Conservation (phyloP, 78 protist genomes). For the Fonticula alba region DNA sequence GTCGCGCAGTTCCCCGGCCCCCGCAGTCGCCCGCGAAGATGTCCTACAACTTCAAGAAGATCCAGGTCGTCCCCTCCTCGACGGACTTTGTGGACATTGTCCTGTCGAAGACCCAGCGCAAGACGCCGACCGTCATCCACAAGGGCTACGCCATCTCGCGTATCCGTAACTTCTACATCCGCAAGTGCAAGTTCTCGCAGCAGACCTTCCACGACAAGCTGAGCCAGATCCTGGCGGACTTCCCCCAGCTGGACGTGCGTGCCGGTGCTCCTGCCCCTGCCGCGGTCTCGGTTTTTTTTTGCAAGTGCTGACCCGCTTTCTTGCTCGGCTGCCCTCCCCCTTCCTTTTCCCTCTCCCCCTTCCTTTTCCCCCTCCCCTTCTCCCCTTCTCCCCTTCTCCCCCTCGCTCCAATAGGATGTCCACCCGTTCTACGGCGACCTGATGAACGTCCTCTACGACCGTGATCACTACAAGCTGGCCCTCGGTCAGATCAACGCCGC, state of each 20-base stretch:
- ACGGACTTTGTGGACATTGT: conserved; percentile 89
- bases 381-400: not conserved
- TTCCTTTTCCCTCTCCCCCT: not conserved
- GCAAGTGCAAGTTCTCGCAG: conserved; percentile 88
- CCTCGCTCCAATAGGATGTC: conserved; percentile 44
- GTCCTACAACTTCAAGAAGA: conserved; percentile 87
- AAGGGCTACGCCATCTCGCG: conserved; percentile 67
- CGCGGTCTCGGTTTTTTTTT: not conserved
- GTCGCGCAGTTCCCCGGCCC: too few species aligned
- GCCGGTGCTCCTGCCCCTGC: not conserved
- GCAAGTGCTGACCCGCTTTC: not conserved
- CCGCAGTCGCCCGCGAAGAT: too few species aligned
- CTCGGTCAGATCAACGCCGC: conserved; percentile 85
- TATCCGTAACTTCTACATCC: conserved; percentile 83
- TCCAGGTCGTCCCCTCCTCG: conserved; percentile 79
- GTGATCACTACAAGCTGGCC: conserved; percentile 98
- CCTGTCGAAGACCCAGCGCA: conserved; percentile 83
- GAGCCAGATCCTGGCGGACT: conserved; percentile 67
- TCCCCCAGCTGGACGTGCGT: conserved; percentile 89
- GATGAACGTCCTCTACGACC: conserved; percentile 93
- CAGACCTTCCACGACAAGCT: conserved; percentile 72
- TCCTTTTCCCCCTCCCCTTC: not conserved
- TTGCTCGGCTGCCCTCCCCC: not conserved
- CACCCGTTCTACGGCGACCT: conserved; percentile 99
- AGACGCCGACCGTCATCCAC: conserved; percentile 97